Evolutionary conservation across 345 rosid genomes (phyloP).

Genomic region (Ceriops decandra): DNA sequence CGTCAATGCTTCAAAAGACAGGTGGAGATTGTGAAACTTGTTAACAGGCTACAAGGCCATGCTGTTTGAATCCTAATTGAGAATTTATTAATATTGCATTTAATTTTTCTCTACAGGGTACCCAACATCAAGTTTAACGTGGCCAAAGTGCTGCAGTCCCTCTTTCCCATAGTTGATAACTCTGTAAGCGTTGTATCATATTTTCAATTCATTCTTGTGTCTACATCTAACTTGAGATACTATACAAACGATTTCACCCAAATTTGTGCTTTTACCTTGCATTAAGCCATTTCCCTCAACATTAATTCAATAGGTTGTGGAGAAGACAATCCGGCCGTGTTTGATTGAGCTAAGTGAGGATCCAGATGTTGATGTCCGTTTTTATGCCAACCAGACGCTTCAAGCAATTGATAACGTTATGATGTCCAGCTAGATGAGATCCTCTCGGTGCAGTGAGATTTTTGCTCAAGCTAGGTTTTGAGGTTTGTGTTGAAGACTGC

Average conservation of each 20-base stretch:
- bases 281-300: background rate
- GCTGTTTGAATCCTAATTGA: background rate
- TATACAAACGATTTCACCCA: background rate
- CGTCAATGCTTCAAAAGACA: slow-evolving; percentile 74
- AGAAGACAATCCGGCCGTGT: slow-evolving; percentile 67
- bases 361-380: slow-evolving; percentile 91
- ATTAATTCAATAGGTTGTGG: slow-evolving; percentile 46
- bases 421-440: slow-evolving; percentile 64
- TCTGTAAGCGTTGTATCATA: slow-evolving; percentile 46
- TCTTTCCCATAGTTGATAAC: slow-evolving; percentile 75
- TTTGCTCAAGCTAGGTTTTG: background rate
- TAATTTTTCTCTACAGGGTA: slow-evolving; percentile 47
- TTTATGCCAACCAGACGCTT: slow-evolving; percentile 75
- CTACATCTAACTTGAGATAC: background rate
- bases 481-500: background rate
- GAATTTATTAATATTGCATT: background rate
- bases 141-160: slow-evolving; percentile 87
- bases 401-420: slow-evolving; percentile 63
- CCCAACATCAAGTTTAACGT: slow-evolving; percentile 93
- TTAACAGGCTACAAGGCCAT: background rate
- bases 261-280: background rate
- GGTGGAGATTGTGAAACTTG: slow-evolving; percentile 37
- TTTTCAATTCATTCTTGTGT: background rate
- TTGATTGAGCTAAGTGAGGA: slow-evolving; percentile 89
- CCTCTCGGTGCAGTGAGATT: background rate